phyloP scores from a whole-genome alignment of 495 filamentous ascomycete species.

The Lentithecium fluviatile region DNA sequence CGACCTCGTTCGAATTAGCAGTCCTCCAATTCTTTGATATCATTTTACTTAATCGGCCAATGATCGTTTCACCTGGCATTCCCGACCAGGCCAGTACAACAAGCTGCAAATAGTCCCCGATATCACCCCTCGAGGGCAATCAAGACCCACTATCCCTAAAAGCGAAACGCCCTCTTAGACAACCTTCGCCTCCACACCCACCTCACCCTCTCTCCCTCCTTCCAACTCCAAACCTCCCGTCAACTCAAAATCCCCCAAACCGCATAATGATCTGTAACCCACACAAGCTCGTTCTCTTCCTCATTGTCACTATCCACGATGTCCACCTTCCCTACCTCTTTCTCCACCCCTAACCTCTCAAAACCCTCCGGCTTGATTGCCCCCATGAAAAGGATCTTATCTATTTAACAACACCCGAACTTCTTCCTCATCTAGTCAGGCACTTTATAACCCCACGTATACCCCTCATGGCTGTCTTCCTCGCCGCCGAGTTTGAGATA shows the following conservation, averaged over 20 bases:
- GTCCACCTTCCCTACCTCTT: constrained; percentile 35
- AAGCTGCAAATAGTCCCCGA: too few relatives aligned
- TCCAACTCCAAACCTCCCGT: background rate
- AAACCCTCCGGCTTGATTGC: constrained; percentile 39
- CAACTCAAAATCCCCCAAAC: constrained; percentile 41
- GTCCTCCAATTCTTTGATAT: too few relatives aligned
- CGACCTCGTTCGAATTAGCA: too few relatives aligned
- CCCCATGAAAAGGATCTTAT: constrained; percentile 51
- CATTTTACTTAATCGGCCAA: too few relatives aligned
- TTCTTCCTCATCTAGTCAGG: constrained; percentile 35
- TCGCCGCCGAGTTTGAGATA: constrained; percentile 53
- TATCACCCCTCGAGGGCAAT: too few relatives aligned
- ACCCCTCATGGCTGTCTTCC: constrained; percentile 52
- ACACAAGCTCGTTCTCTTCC: constrained; percentile 41
- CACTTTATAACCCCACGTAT: constrained; percentile 59
- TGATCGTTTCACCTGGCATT: too few relatives aligned
- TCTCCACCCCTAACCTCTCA: constrained; percentile 47
- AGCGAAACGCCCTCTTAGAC: too few relatives aligned
- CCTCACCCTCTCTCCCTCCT: too few relatives aligned
- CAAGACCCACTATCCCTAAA: too few relatives aligned
- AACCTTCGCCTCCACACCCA: too few relatives aligned
- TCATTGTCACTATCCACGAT: constrained; percentile 33
- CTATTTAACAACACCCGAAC: constrained; percentile 53
- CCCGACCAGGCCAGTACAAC: too few relatives aligned
- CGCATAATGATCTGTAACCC: constrained; percentile 55